These are phyloP conservation scores for Penicillium waksmanii DNA, from an alignment of 495 filamentous ascomycete genomes.

Conservation along the genomic window DNA sequence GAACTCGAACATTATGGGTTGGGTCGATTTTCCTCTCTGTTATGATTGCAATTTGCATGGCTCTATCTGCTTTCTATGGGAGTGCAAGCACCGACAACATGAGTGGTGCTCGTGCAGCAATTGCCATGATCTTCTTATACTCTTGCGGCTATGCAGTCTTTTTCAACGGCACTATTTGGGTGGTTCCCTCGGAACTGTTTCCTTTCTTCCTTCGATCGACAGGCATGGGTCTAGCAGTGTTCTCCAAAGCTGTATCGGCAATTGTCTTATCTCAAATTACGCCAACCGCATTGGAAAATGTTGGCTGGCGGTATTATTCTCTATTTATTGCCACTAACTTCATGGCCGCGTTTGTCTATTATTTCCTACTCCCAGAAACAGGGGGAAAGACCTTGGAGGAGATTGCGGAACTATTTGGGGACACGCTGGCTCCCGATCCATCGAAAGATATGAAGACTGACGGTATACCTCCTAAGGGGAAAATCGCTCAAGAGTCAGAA, in stretches of 20 bases:
- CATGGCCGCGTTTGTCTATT: constrained; percentile 39
- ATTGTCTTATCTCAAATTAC: constrained; percentile 45
- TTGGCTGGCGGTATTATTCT: constrained; percentile 45
- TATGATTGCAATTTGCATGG: constrained; percentile 29
- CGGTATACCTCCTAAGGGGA: not conserved
- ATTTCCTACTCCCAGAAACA: constrained; percentile 52
- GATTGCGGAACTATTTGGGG: constrained; percentile 48
- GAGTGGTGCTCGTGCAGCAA: constrained; percentile 20
- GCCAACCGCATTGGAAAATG: constrained; percentile 39
- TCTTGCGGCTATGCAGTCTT: constrained; percentile 30
- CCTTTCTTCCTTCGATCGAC: constrained; percentile 22
- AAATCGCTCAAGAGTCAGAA: not conserved
- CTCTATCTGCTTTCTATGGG: constrained; percentile 21
- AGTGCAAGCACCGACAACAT: constrained; percentile 7
- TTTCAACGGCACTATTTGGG: constrained; percentile 33
- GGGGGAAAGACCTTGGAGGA: constrained; percentile 32
- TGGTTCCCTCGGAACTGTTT: constrained; percentile 26
- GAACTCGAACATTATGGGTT: constrained; percentile 24
- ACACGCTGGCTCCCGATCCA: constrained; percentile 8
- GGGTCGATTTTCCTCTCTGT: constrained; percentile 21
- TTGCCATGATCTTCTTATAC: constrained; percentile 30
- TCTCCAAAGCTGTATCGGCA: constrained; percentile 22
- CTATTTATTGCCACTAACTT: constrained; percentile 41
- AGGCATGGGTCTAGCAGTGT: constrained; percentile 25
- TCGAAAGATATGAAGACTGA: not conserved